Conservation (phyloP, 805 yeast species). For the Candida ovalis region DNA sequence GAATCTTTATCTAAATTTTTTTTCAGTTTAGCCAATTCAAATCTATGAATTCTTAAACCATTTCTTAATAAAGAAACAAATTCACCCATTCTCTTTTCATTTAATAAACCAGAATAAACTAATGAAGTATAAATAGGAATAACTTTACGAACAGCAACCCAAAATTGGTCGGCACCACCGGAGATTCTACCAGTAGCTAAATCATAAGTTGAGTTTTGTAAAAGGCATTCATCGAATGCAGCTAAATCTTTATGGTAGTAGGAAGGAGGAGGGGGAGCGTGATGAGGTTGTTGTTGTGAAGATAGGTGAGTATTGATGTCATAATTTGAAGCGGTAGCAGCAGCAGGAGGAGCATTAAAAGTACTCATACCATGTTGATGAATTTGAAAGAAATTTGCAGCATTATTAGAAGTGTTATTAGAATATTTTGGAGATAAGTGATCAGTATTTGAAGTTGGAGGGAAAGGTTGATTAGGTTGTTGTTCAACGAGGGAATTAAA, state of each 20-base stretch:
- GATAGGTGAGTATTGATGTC: constrained; percentile 5
- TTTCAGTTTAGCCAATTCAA: constrained; percentile 49
- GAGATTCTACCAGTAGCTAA: constrained; percentile 36
- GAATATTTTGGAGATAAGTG: too few relatives aligned
- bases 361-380: neutral
- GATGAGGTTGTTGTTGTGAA: constrained; percentile 3
- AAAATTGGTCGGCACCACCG: constrained; percentile 42
- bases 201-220: constrained; percentile 34
- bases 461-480: constrained; percentile 2
- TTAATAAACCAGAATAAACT: constrained; percentile 43
- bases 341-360: constrained; percentile 5
- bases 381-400: neutral
- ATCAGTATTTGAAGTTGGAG: neutral
- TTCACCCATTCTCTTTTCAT: constrained; percentile 43
- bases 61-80: constrained; percentile 51
- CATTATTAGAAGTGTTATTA: neutral
- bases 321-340: too few relatives aligned
- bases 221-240: constrained; percentile 48
- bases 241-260: constrained; percentile 29
- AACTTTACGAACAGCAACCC: constrained; percentile 49
- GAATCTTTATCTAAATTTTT: constrained; percentile 58
- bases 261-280: neutral
- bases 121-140: constrained; percentile 48
- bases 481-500: constrained; percentile 22
- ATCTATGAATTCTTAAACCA: constrained; percentile 52